These are phyloP conservation scores for Achaetomium macrosporum DNA, from an alignment of 2,329 filamentous ascomycete species.

Conservation along the genomic window DNA sequence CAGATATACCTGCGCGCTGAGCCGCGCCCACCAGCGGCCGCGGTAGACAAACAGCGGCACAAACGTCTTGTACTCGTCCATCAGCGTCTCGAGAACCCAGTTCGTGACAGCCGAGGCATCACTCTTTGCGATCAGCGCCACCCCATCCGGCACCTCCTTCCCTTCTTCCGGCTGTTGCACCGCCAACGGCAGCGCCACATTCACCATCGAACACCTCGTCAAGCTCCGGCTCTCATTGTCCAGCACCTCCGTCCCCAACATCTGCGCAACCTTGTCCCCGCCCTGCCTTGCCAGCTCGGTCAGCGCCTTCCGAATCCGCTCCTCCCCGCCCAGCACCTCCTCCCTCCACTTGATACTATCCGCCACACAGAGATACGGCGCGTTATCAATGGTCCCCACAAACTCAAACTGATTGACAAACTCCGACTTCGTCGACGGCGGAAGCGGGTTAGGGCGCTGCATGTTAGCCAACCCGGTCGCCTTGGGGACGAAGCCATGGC, in stretches of 20 bases:
- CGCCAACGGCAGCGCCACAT: conserved; percentile 64
- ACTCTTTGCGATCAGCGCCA: conserved; percentile 25
- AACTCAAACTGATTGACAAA: conserved; percentile 72
- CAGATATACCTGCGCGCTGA: conserved; percentile 83
- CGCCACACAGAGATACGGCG: conserved; percentile 65
- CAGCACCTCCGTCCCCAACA: conserved; percentile 65
- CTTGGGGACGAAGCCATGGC: conserved; percentile 64
- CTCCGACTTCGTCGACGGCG: conserved; percentile 41
- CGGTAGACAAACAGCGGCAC: conserved; percentile 58
- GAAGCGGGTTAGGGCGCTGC: conserved; percentile 36
- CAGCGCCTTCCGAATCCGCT: conserved; percentile 59
- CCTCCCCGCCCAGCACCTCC: conserved; percentile 67
- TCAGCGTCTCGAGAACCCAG: conserved; percentile 53
- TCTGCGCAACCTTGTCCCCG: conserved; percentile 52
- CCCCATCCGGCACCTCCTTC: conserved; percentile 24
- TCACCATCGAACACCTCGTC: conserved; percentile 63
- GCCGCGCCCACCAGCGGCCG: conserved; percentile 60
- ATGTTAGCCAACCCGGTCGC: conserved; percentile 20
- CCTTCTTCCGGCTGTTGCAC: conserved; percentile 8
- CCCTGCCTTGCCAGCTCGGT: conserved; percentile 58
- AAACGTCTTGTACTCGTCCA: conserved; percentile 64
- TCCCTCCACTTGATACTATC: conserved; percentile 66
- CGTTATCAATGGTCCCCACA: conserved; percentile 67
- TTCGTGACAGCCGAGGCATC: conserved; percentile 38
- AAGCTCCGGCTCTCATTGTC: conserved; percentile 59